Base-by-base conservation (phyloP, 2,329 filamentous ascomycete genomes). In the Teratosphaeria epicoccoides region DNA sequence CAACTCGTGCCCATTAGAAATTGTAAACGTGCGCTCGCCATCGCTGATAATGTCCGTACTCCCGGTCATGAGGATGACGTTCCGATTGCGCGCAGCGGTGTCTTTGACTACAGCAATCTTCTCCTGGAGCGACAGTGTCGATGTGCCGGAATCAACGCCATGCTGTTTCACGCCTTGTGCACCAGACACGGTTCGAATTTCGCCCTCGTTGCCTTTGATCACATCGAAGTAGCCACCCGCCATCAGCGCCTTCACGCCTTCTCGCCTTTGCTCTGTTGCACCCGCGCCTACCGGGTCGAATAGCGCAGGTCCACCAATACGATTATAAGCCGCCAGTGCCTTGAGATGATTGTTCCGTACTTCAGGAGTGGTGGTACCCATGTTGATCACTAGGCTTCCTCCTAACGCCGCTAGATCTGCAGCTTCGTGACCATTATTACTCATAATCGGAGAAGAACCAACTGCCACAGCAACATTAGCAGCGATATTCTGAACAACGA, bases 401-500 rank as follows among this genome's bases (percentile, higher is more conserved):
- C 84, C 83, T 0, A 94, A 77, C 25, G 76, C 77, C 11, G 85
- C 83, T n/a, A 97, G 77, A 63, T 96, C 90, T 6, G 71, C 67
- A 0, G 89, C 89, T 74, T 97, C 91, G 48, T 83, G 80, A 24
- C 83, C 87, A 62, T 90, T 87, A 67, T 87, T 90, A 6, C 89
- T 84, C 91, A 97, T 97, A 68, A 96, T 96, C 37, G 91, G 91
- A 20, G 86, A 93, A 11, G 87, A 86, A 29, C 91, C 91, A 49
- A 94, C 77, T 28, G 85, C 81, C 14, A 96, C 77, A 37, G 88
- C 88, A 2, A 96, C 84, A 64, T 95, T 96, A 49, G 93, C 91
- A 14, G 90, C 87, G 63, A 97, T 87, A 71, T 96, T 95, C 64
- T 95, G 89, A 22, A 96, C 91, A 0, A 97, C 91, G 49, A 90